These are phyloP conservation scores for Sequoiadendron giganteum DNA, from an alignment of 75 land plant species.

Conservation along the genomic window DNA sequence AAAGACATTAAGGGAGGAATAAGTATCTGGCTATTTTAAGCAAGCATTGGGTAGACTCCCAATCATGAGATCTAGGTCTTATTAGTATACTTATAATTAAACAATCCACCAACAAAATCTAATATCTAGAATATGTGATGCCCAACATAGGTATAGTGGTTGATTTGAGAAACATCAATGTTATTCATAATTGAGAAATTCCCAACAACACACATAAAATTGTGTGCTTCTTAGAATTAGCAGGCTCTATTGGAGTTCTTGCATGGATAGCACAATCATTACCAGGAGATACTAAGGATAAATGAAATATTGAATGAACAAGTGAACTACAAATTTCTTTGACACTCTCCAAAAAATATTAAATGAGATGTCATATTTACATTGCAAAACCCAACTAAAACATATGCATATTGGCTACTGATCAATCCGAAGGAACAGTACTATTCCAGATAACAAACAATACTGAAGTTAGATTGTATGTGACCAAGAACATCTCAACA, in stretches of 20 bases:
- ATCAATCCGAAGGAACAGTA: no score
- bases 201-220: background rate
- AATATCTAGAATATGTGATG: background rate
- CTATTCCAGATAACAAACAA: background rate
- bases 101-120: background rate
- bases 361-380: no score
- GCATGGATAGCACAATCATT: background rate
- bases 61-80: background rate
- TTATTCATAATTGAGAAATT: no score
- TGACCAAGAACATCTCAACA: background rate
- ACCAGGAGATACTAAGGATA: background rate
- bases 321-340: background rate
- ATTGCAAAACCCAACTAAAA: no score
- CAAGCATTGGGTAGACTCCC: background rate
- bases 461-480: no score
- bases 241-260: background rate
- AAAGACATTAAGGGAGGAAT: background rate
- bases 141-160: background rate
- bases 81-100: background rate
- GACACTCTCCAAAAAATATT: background rate
- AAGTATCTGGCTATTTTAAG: background rate
- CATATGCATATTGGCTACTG: no score
- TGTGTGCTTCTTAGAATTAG: background rate
- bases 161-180: background rate
- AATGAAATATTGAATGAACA: background rate